Percentiles rank a stretch among this genome's conserved stretches.
phyloP scores from a whole-genome alignment of 306 rosid species.

The Cercis canadensis region DNA sequence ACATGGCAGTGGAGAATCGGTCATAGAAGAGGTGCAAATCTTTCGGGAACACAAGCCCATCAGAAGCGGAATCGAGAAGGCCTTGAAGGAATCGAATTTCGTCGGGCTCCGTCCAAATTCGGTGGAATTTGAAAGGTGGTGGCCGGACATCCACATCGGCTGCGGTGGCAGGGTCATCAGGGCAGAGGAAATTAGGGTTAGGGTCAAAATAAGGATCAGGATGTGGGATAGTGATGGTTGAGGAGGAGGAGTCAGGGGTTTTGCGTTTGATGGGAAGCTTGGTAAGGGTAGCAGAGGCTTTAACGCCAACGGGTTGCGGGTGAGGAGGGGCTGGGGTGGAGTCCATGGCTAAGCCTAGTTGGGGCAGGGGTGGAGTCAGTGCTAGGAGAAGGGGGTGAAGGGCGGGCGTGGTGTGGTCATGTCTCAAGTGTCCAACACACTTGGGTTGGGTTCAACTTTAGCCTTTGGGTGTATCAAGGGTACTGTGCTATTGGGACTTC shows the following conservation, averaged over 20 bases:
- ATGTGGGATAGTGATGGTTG: not conserved
- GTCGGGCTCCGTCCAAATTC: conserved; percentile 47
- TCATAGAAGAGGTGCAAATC: conserved; percentile 41
- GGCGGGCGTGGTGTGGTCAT: no score
- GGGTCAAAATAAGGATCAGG: not conserved
- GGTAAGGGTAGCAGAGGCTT: conserved; percentile 17
- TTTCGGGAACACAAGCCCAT: conserved; percentile 37
- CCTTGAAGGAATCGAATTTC: conserved; percentile 47
- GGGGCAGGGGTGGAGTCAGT: not conserved
- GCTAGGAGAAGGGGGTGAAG: no score
- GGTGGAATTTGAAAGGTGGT: conserved; percentile 44
- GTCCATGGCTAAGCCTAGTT: conserved; percentile 34
- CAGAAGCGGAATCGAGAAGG: conserved; percentile 34
- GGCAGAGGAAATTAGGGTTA: not conserved
- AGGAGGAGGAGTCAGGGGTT: not conserved
- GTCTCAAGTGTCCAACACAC: no score
- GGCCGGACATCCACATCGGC: not conserved
- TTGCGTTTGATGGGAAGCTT: conserved; percentile 53
- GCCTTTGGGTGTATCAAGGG: no score
- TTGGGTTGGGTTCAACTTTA: no score
- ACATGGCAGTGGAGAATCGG: conserved; percentile 41
- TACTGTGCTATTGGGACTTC: no score
- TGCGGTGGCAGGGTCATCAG: not conserved
- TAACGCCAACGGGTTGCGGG: not conserved
- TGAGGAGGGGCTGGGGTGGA: conserved; percentile 27